Evolutionary conservation across 257 asterid genomes (phyloP), one percentile per base, ranked within the genome.

Genomic region (Thymus quinquecostatus): DNA sequence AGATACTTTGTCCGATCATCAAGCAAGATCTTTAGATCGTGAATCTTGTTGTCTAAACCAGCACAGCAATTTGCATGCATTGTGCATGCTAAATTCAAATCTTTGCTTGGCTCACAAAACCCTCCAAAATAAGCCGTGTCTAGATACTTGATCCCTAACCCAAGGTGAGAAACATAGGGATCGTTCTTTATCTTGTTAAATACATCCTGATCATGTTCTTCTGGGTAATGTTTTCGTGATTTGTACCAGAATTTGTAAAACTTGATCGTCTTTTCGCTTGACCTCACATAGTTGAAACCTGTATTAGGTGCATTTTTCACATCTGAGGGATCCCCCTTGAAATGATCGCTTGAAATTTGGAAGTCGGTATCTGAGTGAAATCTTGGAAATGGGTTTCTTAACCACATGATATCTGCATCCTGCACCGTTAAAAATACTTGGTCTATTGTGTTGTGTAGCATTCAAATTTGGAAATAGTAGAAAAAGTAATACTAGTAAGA

Each of bases 11-110:
- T 85, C 96, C 96, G 86, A 44, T 89, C 83, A 0, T 82, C 72
- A 2, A 89, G 72, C 73, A 81, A 40, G 48, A 87, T 79, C 64
- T 64, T 78, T 9, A 89, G 82, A 57, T 85, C 91, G 43, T 82
- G 86, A 4, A 89, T 78, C 68, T 89, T 87, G 36, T 80, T 83
- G 30, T 77, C 87, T 55, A 89, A 36, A 11, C 94, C 88, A 30
- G 56, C 70, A 61, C 96, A 89, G 36, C 94, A 89, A 74, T 87
- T 89, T 9, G 95, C 92, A 77, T 86, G 91, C 96, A 88, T 85
- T 43, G 89, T 86, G 79, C 83, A 72, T 3, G 83, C 87, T 43
- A 56, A 27, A 55, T 81, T 74, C 62, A 89, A 48, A 30, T 89
- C 84, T 40, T 78, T 79, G 77, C 89, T 86, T 2, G 86, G 87